These are phyloP conservation scores for Ganoderma resinaceum DNA, from an alignment of 1,284 basidiomycete species.

Conservation along the genomic window DNA sequence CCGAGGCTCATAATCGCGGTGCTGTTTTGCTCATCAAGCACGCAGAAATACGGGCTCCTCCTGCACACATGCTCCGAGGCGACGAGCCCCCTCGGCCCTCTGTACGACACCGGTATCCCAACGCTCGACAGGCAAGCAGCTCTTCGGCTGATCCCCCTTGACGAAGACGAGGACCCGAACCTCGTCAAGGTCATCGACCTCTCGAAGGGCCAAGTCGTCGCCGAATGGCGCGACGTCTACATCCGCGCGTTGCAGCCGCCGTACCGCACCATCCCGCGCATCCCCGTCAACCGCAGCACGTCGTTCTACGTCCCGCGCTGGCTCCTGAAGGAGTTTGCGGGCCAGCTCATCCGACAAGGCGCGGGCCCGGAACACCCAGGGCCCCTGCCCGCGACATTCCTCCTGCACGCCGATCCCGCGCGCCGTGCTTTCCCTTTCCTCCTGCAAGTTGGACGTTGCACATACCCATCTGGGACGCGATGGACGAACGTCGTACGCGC, in stretches of 20 bases:
- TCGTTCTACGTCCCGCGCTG: slow-evolving; percentile 4
- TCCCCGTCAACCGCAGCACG: slow-evolving; percentile 3
- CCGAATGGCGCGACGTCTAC: neutral
- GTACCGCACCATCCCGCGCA: neutral
- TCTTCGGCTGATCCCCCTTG: neutral
- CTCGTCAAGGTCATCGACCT: neutral
- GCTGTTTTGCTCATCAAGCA: neutral
- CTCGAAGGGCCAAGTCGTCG: neutral
- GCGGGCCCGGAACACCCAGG: neutral
- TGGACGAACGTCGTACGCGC: neutral
- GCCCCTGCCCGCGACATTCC: slow-evolving; percentile 1
- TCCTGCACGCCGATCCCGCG: neutral
- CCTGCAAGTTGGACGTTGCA: neutral
- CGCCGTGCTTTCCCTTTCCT: neutral
- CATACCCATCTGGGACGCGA: neutral
- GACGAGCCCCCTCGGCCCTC: neutral
- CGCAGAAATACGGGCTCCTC: neutral
- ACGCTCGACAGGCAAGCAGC: neutral
- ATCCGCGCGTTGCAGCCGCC: slow-evolving; percentile 3
- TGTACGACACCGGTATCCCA: slow-evolving; percentile 1
- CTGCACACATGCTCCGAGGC: neutral
- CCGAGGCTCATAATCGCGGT: neutral
- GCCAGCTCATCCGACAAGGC: neutral
- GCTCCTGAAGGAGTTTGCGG: neutral
- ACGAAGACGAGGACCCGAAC: neutral